Evolutionary conservation across 352 stramenopile species (phyloP).

Genomic region (Globisporangium takayamanum): DNA sequence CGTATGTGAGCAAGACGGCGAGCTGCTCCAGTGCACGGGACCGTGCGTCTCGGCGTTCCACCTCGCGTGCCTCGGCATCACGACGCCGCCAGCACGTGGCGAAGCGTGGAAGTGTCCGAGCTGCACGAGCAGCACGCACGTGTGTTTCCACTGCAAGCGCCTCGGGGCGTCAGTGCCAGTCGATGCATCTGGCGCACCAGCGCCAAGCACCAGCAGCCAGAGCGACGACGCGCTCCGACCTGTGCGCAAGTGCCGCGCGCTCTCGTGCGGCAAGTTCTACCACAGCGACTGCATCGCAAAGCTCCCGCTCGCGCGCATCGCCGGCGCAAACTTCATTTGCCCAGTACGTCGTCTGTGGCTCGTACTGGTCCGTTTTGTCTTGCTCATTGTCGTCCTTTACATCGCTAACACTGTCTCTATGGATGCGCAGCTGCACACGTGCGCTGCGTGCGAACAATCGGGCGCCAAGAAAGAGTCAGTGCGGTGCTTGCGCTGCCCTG

Average conservation of each 20-base stretch:
- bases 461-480: conserved; percentile 75
- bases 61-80: conserved; percentile 28
- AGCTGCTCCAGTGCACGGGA: conserved; percentile 43
- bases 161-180: conserved; percentile 23
- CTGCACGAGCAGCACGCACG: conserved; percentile 46
- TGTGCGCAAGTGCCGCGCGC: conserved; percentile 70
- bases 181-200: conserved; percentile 1
- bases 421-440: conserved; percentile 56
- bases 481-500: conserved; percentile 69
- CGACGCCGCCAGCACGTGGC: not conserved
- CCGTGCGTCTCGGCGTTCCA: conserved; percentile 78
- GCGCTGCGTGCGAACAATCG: conserved; percentile 64
- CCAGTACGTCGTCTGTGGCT: conserved; percentile 23
- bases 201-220: not conserved
- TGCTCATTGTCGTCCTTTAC: not conserved
- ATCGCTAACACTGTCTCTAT: not conserved
- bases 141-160: conserved; percentile 81
- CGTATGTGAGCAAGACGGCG: conserved; percentile 55
- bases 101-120: conserved; percentile 51
- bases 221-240: conserved; percentile 12
- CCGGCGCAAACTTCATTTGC: conserved; percentile 79
- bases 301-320: conserved; percentile 69
- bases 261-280: conserved; percentile 84
- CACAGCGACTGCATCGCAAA: conserved; percentile 77
- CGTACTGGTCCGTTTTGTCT: not conserved